Evolutionary conservation across 805 yeast genomes (phyloP).

Genomic region (Saccharomycopsis fermentans): DNA sequence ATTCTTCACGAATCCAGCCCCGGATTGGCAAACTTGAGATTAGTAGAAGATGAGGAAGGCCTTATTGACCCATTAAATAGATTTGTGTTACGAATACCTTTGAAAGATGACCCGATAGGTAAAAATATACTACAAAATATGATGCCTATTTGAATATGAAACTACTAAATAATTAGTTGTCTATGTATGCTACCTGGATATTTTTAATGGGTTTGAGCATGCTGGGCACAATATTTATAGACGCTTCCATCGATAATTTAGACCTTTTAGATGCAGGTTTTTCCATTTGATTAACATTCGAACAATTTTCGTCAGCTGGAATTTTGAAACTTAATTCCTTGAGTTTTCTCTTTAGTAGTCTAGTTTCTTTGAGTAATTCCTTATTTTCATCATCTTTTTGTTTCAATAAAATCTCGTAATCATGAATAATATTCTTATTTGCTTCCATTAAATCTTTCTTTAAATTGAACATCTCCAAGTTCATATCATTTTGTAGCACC

Average conservation of each 20-base stretch:
- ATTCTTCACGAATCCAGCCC: background rate
- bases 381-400: background rate
- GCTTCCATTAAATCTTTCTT: slow-evolving; percentile 4
- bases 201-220: slow-evolving; percentile 2
- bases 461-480: slow-evolving; percentile 13
- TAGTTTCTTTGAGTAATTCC: slow-evolving; percentile 13
- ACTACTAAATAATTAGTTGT: no score
- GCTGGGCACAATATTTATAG: background rate
- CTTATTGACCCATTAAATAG: background rate
- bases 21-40: background rate
- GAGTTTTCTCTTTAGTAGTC: slow-evolving; percentile 1
- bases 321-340: background rate
- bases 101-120: background rate
- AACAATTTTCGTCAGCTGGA: background rate
- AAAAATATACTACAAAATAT: background rate
- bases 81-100: background rate
- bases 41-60: background rate
- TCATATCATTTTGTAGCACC: slow-evolving; percentile 9
- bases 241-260: slow-evolving; percentile 4
- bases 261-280: background rate
- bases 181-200: background rate
- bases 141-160: background rate
- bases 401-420: background rate
- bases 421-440: background rate
- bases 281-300: no score